Conservation (phyloP, 164 flowering plant genomes). For the Vitis amurensis region DNA sequence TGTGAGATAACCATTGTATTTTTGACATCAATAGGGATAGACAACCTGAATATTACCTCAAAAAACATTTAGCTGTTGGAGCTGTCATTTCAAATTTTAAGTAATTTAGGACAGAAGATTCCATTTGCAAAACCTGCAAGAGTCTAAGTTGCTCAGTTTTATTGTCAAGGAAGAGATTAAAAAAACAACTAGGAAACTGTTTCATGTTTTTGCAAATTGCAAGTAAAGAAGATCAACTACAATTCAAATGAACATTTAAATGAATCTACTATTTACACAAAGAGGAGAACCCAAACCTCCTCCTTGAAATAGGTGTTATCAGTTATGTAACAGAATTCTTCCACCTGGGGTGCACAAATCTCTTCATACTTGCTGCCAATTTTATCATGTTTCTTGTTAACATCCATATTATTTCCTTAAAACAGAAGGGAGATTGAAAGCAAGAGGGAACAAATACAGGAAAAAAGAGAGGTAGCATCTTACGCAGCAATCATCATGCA, state of each 20-base stretch:
- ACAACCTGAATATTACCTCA: constrained; percentile 48
- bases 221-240: neutral
- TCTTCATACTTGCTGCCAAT: constrained; percentile 89
- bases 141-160: too few relatives aligned
- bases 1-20: too few relatives aligned
- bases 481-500: constrained; percentile 99
- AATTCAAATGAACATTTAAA: neutral
- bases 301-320: constrained; percentile 94
- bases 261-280: neutral
- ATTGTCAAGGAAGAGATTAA: too few relatives aligned
- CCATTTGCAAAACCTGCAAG: constrained; percentile 89
- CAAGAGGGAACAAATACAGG: neutral
- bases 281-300: constrained; percentile 50
- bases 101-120: constrained; percentile 74
- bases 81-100: constrained; percentile 96
- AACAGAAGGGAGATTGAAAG: neutral
- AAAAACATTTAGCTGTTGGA: constrained; percentile 84
- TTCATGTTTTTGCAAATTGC: neutral
- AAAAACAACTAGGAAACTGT: neutral
- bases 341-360: constrained; percentile 97
- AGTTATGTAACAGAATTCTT: constrained; percentile 95
- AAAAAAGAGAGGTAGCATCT: constrained; percentile 20
- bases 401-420: neutral
- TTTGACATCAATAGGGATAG: neutral
- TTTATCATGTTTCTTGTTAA: constrained; percentile 3